A percentile compares a stretch with the other conserved stretches of the same genome.
Conservation (phyloP, 2,329 filamentous ascomycete species). For the Sporothrix globosa region DNA sequence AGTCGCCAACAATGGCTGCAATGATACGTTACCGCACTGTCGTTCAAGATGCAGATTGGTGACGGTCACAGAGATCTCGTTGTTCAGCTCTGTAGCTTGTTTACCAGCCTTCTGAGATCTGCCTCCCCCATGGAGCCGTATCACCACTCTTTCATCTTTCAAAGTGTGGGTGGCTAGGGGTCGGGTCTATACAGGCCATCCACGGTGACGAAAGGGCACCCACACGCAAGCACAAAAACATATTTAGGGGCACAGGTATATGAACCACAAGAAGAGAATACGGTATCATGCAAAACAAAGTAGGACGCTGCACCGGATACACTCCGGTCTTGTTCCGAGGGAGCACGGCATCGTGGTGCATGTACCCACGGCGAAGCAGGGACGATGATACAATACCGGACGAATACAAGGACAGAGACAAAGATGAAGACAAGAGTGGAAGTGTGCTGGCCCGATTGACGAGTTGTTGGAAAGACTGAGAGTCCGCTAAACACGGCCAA, state of each 20-base stretch:
- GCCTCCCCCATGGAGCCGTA: too few relatives aligned
- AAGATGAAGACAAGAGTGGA: neutral
- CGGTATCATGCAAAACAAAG: neutral
- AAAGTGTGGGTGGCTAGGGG: neutral
- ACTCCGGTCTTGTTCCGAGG: neutral
- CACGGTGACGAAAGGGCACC: neutral
- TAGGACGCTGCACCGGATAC: neutral
- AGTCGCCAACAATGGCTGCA: neutral
- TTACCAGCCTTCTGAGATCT: neutral
- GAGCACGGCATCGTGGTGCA: neutral
- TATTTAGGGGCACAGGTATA: too few relatives aligned
- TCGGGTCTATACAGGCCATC: neutral
- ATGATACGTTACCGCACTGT: neutral
- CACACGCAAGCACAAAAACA: too few relatives aligned
- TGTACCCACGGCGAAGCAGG: slow-evolving; percentile 1
- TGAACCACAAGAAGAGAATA: neutral
- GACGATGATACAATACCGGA: neutral
- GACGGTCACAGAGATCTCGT: neutral
- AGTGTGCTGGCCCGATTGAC: neutral
- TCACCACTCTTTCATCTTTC: neutral
- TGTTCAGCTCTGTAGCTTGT: too few relatives aligned
- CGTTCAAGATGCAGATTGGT: neutral
- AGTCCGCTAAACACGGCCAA: neutral
- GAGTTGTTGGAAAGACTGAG: neutral
- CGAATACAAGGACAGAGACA: neutral